Conservation (phyloP, 106 monocot species). For the Platanthera guangdongensis region DNA sequence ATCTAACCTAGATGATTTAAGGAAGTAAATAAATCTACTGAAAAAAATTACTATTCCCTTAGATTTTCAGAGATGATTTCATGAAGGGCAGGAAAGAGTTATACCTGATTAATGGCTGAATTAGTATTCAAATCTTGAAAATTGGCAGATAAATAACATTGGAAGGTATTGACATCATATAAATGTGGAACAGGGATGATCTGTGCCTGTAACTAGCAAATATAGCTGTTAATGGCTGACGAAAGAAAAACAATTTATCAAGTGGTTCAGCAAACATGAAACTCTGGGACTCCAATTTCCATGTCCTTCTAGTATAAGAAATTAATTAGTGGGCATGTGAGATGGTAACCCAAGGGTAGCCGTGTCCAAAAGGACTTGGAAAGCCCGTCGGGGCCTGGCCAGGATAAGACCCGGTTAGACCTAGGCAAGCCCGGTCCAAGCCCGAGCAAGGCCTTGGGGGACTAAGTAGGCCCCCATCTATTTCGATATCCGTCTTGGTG, state of each 20-base stretch:
- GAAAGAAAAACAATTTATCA: not conserved
- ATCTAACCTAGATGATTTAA: constrained; percentile 41
- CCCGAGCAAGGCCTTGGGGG: no score
- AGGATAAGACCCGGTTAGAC: no score
- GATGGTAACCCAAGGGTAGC: no score
- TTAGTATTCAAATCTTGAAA: constrained; percentile 43
- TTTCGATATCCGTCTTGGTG: no score
- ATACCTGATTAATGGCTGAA: constrained; percentile 90
- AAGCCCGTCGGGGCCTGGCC: no score
- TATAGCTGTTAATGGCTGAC: not conserved
- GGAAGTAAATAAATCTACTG: not conserved
- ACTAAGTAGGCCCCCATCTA: no score
- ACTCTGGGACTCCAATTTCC: not conserved
- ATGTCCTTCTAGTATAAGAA: not conserved
- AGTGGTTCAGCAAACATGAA: not conserved
- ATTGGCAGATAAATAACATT: constrained; percentile 79
- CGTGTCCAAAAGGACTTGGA: no score
- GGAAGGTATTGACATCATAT: constrained; percentile 93
- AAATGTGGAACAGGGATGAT: constrained; percentile 83
- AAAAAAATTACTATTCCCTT: not conserved
- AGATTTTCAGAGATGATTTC: not conserved
- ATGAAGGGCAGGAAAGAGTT: constrained; percentile 5
- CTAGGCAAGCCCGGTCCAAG: no score
- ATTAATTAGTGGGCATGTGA: not conserved
- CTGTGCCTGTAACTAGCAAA: constrained; percentile 52